These are phyloP conservation scores for Piromyces sp. DNA, from an alignment of 192 early-diverging fungal species.

Conservation along the genomic window DNA sequence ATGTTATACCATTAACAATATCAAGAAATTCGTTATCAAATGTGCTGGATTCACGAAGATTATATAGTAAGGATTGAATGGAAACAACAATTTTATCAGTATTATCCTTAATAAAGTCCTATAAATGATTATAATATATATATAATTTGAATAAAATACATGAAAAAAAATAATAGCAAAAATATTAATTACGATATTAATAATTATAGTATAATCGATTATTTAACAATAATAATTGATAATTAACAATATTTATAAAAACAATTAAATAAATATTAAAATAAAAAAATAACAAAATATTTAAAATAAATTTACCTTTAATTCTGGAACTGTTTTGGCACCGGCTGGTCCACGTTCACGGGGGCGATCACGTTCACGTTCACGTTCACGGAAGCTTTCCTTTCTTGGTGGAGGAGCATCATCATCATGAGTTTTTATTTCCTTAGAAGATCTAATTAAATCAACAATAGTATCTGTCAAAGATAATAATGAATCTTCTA, in stretches of 20 bases:
- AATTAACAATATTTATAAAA: no score
- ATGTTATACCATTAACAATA: not conserved
- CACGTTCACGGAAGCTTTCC: not conserved
- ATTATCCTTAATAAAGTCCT: not conserved
- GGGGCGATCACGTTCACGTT: no score
- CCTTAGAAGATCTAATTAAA: not conserved
- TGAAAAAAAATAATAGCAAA: no score
- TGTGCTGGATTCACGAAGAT: not conserved
- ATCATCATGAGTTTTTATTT: not conserved
- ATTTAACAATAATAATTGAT: no score
- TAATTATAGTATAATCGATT: no score
- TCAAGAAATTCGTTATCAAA: not conserved
- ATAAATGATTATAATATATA: no score
- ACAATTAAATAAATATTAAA: no score
- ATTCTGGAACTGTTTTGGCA: not conserved
- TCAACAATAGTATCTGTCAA: not conserved
- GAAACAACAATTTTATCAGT: not conserved
- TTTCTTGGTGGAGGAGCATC: not conserved
- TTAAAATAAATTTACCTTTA: not conserved
- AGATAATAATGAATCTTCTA: not conserved
- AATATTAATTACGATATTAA: no score
- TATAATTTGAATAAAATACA: no score
- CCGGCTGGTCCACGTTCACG: not conserved
- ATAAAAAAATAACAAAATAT: no score
- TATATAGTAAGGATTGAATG: not conserved